Conservation (phyloP, 2,329 filamentous ascomycete species). For the Orbilia javanica region DNA sequence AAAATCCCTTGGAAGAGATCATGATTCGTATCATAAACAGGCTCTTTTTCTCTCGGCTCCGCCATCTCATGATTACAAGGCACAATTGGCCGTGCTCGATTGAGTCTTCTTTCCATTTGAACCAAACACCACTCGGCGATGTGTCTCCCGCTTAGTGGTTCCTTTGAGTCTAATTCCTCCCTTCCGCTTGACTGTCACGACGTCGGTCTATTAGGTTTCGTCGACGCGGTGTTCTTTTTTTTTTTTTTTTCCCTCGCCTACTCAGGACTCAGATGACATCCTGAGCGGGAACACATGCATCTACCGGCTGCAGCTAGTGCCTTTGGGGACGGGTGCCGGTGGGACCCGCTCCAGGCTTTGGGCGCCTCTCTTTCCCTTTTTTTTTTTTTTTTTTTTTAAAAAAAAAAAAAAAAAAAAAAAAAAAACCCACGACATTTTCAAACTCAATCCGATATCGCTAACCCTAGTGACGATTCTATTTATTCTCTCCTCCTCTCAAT, state of each 20-base stretch:
- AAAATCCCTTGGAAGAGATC: conserved; percentile 1
- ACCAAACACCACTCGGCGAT: background rate
- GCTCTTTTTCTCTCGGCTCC: conserved; percentile 29
- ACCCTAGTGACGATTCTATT: background rate
- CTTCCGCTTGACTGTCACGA: conserved; percentile 53
- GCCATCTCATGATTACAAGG: conserved; percentile 59
- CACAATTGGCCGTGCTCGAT: conserved; percentile 19
- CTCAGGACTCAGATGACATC: conserved; percentile 52
- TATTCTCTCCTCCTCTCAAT: no score
- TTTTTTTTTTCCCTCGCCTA: conserved; percentile 34
- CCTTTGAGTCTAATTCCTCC: conserved; percentile 6
- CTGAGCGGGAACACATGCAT: conserved; percentile 59
- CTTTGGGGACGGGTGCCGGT: conserved; percentile 51
- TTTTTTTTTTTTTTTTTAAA: background rate
- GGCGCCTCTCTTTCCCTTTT: background rate
- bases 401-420: no score
- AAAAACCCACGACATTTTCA: no score
- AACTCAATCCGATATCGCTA: conserved; percentile 10
- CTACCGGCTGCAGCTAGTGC: conserved; percentile 56
- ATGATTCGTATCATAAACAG: background rate
- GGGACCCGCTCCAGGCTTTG: conserved; percentile 25
- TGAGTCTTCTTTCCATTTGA: conserved; percentile 15
- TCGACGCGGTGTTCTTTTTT: conserved; percentile 36
- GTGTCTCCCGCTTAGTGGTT: conserved; percentile 52
- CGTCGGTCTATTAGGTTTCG: conserved; percentile 28